Percentiles rank a stretch among this genome's conserved stretches.
phyloP scores from a whole-genome alignment of 2,329 filamentous ascomycete species.

The Sarocladium brachiariae region DNA sequence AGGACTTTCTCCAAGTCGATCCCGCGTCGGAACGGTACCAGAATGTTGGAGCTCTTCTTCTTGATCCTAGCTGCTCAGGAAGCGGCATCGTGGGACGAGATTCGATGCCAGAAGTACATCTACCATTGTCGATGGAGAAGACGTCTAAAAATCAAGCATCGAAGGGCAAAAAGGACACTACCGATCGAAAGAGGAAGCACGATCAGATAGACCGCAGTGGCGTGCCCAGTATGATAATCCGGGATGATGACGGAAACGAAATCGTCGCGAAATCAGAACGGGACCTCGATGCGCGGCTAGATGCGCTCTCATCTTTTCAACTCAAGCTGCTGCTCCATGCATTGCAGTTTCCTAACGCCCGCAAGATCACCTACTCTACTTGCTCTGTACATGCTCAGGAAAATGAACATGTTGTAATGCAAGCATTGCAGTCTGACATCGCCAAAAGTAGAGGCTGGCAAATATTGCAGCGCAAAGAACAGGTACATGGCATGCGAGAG shows the following conservation, averaged over 20 bases:
- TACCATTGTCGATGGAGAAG: slow-evolving; percentile 34
- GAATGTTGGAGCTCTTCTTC: slow-evolving; percentile 71
- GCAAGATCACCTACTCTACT: slow-evolving; percentile 81
- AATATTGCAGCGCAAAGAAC: slow-evolving; percentile 63
- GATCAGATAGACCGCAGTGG: slow-evolving; percentile 25
- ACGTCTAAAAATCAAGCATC: slow-evolving; percentile 17
- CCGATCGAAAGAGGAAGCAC: slow-evolving; percentile 39
- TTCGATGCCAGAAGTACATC: slow-evolving; percentile 61
- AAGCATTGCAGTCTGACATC: slow-evolving; percentile 60
- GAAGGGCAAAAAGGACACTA: slow-evolving; percentile 10
- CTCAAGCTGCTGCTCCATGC: slow-evolving; percentile 76
- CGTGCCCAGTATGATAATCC: slow-evolving; percentile 28
- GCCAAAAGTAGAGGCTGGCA: slow-evolving; percentile 68
- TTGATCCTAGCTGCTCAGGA: slow-evolving; percentile 93
- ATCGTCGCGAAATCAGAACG: slow-evolving; percentile 44
- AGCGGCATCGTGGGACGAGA: slow-evolving; percentile 91
- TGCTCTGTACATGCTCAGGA: slow-evolving; percentile 84
- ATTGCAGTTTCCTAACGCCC: slow-evolving; percentile 69
- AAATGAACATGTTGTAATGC: slow-evolving; percentile 78
- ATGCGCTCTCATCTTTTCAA: slow-evolving; percentile 74
- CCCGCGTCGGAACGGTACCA: slow-evolving; percentile 54
- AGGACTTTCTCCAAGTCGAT: slow-evolving; percentile 77
- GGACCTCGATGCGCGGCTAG: slow-evolving; percentile 57
- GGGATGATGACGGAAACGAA: slow-evolving; percentile 54
- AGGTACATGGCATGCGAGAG: slow-evolving; percentile 66